phyloP scores from a whole-genome alignment of 306 rosid species.

The Abrus pulchellus region DNA sequence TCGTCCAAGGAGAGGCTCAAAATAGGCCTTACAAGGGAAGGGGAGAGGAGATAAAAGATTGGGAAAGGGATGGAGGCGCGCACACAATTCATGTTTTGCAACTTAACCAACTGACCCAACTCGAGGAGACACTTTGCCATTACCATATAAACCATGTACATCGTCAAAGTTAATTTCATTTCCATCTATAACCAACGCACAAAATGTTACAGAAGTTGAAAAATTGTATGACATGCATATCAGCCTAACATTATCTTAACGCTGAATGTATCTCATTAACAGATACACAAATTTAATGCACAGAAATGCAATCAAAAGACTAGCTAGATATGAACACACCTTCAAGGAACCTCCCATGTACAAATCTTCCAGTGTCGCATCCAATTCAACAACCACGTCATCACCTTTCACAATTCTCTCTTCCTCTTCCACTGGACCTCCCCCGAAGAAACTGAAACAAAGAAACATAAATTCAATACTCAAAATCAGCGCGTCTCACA shows the following conservation, averaged over 20 bases:
- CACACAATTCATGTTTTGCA: no score
- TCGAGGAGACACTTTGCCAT: no score
- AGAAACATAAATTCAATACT: constrained; percentile 1
- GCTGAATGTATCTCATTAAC: constrained; percentile 29
- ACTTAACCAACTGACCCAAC: no score
- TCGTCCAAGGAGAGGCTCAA: no score
- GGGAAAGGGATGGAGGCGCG: no score
- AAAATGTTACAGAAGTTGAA: not conserved
- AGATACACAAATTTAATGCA: not conserved
- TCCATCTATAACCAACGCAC: not conserved
- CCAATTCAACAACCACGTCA: constrained; percentile 75
- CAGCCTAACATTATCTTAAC: not conserved
- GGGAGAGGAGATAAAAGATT: no score
- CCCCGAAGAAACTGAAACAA: constrained; percentile 70
- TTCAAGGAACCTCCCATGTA: constrained; percentile 85
- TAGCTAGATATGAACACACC: constrained; percentile 48
- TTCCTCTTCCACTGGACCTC: constrained; percentile 70
- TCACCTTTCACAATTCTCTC: constrained; percentile 76
- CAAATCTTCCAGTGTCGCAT: constrained; percentile 74
- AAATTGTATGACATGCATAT: not conserved
- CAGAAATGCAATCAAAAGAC: constrained; percentile 15
- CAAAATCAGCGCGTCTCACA: not conserved
- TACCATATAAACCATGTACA: no score
- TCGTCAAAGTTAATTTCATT: not conserved
- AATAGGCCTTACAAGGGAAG: no score